Base-by-base conservation (phyloP, 805 yeast genomes). In the Wickerhamomyces hampshirensis region DNA sequence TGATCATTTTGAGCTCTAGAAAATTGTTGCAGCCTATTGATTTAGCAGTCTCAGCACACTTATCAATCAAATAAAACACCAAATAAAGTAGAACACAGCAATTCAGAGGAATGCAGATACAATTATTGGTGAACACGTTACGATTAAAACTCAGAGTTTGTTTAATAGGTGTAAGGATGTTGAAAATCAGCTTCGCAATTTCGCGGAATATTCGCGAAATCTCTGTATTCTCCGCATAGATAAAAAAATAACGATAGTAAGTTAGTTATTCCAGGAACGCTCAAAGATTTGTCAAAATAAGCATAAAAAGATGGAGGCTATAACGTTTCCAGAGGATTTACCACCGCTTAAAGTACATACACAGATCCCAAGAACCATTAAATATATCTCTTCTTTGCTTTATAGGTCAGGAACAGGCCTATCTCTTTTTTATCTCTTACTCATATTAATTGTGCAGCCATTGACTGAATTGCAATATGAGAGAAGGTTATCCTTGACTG, bases 1-100 rank as follows among this genome's bases (percentile, higher is more conserved):
- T 69, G 53, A 89, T 88, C 96, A 89, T 89, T 32, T 33, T 45
- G 26, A 9, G 6, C 12, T 14, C 6, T 9, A 18, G 18, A 16
- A 17, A 23, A 31, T 21, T 13, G 14, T 8, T 8, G 24, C 7
- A 21, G 24, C 24, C 24, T 21, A 11, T 8, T 8, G 24, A 11
- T 11, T 21, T 11, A 21, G 24, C 24, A 21, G 10, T 21, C 11
- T 21, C 11, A 21, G 24, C 24, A 21, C 24, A 21, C n/a, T n/a
- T n/a, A 21, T 21, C 24, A 21, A 11, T 21, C 24, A 21, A 21
- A 7, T 7, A 21, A 11, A 11, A 21, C 11, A 8, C 11, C 11
- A 7, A 21, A 21, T 11, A 21, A 11, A 21, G n/a, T n/a, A n/a
- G n/a, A n/a, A n/a, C n/a, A n/a, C n/a, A n/a, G n/a, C n/a, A n/a